These are phyloP conservation scores for Neonectria sp. DNA, from an alignment of 2,329 filamentous ascomycete genomes.

Conservation along the genomic window DNA sequence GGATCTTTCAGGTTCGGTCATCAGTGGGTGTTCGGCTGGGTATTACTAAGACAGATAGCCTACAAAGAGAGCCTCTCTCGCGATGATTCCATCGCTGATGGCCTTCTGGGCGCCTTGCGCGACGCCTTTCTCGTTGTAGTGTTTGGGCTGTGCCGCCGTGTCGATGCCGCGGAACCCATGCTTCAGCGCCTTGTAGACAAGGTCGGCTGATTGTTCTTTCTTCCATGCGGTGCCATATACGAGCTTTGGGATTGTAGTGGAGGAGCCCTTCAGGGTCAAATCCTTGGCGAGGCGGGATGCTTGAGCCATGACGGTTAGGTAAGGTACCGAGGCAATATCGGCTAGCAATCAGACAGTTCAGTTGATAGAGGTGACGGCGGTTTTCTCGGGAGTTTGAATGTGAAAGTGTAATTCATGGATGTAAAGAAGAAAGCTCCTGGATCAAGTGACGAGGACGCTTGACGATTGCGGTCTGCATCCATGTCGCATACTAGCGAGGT, in stretches of 20 bases:
- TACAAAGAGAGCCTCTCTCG: slow-evolving; percentile 73
- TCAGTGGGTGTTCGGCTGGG: neutral
- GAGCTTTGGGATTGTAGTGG: slow-evolving; percentile 64
- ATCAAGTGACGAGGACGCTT: neutral
- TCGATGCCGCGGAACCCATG: slow-evolving; percentile 82
- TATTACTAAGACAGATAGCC: slow-evolving; percentile 41
- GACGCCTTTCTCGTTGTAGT: slow-evolving; percentile 82
- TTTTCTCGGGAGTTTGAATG: neutral
- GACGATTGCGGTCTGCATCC: neutral
- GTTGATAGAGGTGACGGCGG: neutral
- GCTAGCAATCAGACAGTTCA: neutral
- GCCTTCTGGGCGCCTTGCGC: slow-evolving; percentile 76
- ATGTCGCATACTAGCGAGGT: neutral
- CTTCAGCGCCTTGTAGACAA: slow-evolving; percentile 78
- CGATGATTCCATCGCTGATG: slow-evolving; percentile 71
- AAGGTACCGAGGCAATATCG: neutral
- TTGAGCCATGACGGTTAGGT: slow-evolving; percentile 38
- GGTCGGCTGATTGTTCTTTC: slow-evolving; percentile 74
- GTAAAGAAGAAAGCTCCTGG: neutral
- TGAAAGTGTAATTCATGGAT: neutral
- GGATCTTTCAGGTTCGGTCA: slow-evolving; percentile 64
- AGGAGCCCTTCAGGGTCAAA: slow-evolving; percentile 49
- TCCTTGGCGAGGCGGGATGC: slow-evolving; percentile 53
- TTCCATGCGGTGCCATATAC: slow-evolving; percentile 94
- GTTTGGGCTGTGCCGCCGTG: slow-evolving; percentile 83